phyloP scores from a whole-genome alignment of 371 early-diverging fungal genomes.

The Gilbertella persicaria region DNA sequence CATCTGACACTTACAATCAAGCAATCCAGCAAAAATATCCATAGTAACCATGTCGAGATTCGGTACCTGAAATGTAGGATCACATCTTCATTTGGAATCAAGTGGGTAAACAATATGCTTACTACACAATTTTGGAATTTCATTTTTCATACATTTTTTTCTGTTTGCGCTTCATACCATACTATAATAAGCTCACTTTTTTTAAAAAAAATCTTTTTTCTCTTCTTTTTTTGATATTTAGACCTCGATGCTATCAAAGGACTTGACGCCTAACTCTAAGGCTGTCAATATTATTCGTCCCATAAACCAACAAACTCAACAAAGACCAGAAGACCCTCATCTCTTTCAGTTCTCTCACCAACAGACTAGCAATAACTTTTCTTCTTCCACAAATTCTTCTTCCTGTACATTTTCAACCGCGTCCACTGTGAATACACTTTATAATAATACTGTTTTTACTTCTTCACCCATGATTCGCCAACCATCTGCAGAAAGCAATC shows the following conservation, averaged over 20 bases:
- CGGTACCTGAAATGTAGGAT: neutral
- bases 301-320: slow-evolving; percentile 1
- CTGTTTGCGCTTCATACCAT: neutral
- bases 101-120: neutral
- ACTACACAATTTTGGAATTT: neutral
- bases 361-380: slow-evolving; percentile 10
- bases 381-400: slow-evolving; percentile 19
- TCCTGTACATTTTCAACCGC: slow-evolving; percentile 16
- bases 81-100: no score
- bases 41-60: neutral
- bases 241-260: slow-evolving; percentile 17
- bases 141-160: neutral
- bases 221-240: neutral
- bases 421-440: neutral
- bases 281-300: slow-evolving; percentile 30
- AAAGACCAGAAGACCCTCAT: slow-evolving; percentile 1
- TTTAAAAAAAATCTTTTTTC: neutral
- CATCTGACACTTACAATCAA: neutral
- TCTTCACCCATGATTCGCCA: slow-evolving; percentile 28
- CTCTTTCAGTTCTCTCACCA: slow-evolving; percentile 6
- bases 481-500: slow-evolving; percentile 19
- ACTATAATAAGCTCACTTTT: no score
- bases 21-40: neutral
- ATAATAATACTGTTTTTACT: neutral
- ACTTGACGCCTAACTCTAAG: slow-evolving; percentile 23